phyloP scores from a whole-genome alignment of 441 rosid species.

The Croton setiger region DNA sequence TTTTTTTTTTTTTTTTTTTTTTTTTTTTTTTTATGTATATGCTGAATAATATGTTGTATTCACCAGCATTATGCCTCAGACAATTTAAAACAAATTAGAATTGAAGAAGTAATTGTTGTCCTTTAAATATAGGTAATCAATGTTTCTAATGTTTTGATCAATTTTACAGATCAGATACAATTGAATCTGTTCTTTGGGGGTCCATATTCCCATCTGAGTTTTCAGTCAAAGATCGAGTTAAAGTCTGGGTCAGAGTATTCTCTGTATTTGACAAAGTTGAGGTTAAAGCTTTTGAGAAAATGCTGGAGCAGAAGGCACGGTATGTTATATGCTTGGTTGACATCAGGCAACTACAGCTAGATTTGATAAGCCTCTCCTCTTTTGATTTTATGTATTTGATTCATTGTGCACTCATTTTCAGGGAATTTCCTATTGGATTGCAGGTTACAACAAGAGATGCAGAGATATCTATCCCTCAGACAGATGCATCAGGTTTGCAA shows the following conservation, averaged over 20 bases:
- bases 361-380: constrained; percentile 16
- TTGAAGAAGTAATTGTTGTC: constrained; percentile 12
- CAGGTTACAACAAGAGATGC: constrained; percentile 99
- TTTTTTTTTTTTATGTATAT: background rate
- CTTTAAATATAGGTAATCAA: background rate
- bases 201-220: constrained; percentile 68
- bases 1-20: no score
- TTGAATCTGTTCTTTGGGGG: constrained; percentile 70
- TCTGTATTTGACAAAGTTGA: constrained; percentile 85
- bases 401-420: constrained; percentile 38
- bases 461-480: constrained; percentile 78
- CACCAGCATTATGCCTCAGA: constrained; percentile 6
- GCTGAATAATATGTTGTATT: background rate
- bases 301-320: constrained; percentile 99
- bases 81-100: constrained; percentile 10
- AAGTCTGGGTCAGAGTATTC: constrained; percentile 78
- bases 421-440: constrained; percentile 43
- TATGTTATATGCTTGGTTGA: constrained; percentile 31
- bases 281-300: constrained; percentile 88
- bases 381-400: constrained; percentile 30
- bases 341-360: constrained; percentile 21
- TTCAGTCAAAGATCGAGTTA: constrained; percentile 61
- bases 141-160: constrained; percentile 23
- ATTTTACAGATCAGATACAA: constrained; percentile 86
- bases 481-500: constrained; percentile 75